Conservation (phyloP, 1,139 yeast genomes). For the Debaryomyces udenii region DNA sequence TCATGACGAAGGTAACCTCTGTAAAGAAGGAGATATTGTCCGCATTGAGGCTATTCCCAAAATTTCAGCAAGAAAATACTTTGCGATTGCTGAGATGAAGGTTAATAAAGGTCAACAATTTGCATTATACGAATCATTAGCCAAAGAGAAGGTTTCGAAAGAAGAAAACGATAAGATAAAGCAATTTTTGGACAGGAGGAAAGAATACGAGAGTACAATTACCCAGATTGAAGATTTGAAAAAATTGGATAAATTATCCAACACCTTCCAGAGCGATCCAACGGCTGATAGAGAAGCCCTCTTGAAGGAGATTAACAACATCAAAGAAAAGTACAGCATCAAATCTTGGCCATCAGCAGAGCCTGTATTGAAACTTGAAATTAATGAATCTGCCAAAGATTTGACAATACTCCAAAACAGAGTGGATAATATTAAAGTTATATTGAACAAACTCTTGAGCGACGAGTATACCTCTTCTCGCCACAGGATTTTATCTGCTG, state of each 20-base stretch:
- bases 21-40: conserved; percentile 95
- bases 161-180: conserved; percentile 61
- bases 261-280: conserved; percentile 33
- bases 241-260: conserved; percentile 44
- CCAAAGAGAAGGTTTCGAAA: conserved; percentile 61
- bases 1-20: conserved; percentile 89
- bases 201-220: conserved; percentile 37
- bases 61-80: conserved; percentile 75
- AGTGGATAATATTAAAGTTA: conserved; percentile 30
- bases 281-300: conserved; percentile 43
- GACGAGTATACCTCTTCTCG: conserved; percentile 31
- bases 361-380: conserved; percentile 38
- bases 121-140: conserved; percentile 74
- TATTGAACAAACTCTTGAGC: conserved; percentile 38
- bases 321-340: conserved; percentile 57
- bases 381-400: conserved; percentile 29
- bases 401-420: conserved; percentile 32
- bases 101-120: conserved; percentile 90
- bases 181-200: conserved; percentile 52
- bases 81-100: conserved; percentile 94
- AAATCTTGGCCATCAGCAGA: conserved; percentile 60
- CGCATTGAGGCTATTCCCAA: conserved; percentile 92
- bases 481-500: conserved; percentile 26
- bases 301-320: conserved; percentile 46
- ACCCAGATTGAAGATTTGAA: conserved; percentile 53